Base-by-base conservation (phyloP, 164 flowering plant genomes). In the Liriodendron chinense region DNA sequence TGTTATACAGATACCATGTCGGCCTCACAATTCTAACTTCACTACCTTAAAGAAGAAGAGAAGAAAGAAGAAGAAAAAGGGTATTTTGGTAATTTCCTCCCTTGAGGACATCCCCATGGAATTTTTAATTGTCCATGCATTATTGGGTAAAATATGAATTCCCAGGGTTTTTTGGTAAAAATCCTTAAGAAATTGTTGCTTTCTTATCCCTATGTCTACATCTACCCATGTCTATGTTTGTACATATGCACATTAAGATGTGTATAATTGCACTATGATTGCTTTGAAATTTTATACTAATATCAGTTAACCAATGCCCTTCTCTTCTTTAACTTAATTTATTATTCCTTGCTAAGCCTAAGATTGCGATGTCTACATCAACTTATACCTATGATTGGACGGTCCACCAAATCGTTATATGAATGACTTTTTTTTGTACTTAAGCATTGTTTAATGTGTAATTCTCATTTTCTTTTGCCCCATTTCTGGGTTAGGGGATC, bases 201-300 rank as follows among this genome's bases (percentile, higher is more conserved):
- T 16, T 53, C 59, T 53, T 53, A 53, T 20, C 0, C 3, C 20
- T 63, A 3, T n/a, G 23, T 63, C 22, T 63, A 63, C 66, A 20
- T 20, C 26, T 22, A 63, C 22, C 14, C 66, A 66, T 66, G 8
- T 10, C 9, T 66, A 63, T 66, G 47, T 18, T 22, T 16, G 47
- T 24, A 66, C 66, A 63, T 61, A 65, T 12, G 9, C 24, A 21
- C 21, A 47, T 6, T 65, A 2, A 43, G 49, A 65, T 43, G 65
- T 10, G 23, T 25, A 76, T 76, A 53, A 76, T 76, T 76, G 70
- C 24, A n/a, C n/a, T 49, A 76, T 76, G 26, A 71, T 76, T 71
- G 24, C 74, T 63, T 50, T n/a, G 22, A 24, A 18, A n/a, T 48
- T 61, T 49, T 20, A 61, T 68, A 68, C 14, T 65, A 53, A n/a